Evolutionary conservation across 2,329 filamentous ascomycete species (phyloP).

Genomic region (Domatiomyces catenatus): DNA sequence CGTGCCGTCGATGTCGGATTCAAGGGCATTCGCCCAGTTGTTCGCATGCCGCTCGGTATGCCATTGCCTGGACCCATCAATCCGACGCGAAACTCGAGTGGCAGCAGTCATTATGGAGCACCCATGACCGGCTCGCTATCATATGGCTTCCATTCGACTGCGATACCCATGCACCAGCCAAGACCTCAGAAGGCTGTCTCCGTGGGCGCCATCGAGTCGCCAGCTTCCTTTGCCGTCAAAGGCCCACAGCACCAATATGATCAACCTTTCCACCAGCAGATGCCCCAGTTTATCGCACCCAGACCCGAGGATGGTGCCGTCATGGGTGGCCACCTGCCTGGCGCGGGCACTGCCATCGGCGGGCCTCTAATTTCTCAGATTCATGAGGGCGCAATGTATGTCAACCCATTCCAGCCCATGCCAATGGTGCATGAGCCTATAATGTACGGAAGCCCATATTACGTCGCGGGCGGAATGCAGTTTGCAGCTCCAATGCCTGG

Average conservation of each 20-base stretch:
- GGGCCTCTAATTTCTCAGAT: constrained; percentile 74
- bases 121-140: constrained; percentile 28
- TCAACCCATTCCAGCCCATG: constrained; percentile 72
- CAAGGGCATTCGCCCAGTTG: constrained; percentile 52
- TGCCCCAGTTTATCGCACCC: constrained; percentile 58
- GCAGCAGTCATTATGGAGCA: constrained; percentile 41
- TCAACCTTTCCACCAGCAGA: constrained; percentile 85
- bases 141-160: constrained; percentile 44
- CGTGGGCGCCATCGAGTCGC: constrained; percentile 80
- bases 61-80: constrained; percentile 3
- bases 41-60: constrained; percentile 58
- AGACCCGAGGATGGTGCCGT: constrained; percentile 17
- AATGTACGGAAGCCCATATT: constrained; percentile 40
- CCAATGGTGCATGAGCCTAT: constrained; percentile 45
- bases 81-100: constrained; percentile 8
- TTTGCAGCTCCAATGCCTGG: constrained; percentile 21
- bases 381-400: constrained; percentile 81
- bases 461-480: constrained; percentile 35
- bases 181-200: constrained; percentile 89
- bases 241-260: constrained; percentile 52
- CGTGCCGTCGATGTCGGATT: constrained; percentile 31
- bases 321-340: not conserved
- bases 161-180: constrained; percentile 77
- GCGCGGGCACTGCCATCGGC: not conserved
- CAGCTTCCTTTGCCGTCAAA: constrained; percentile 45